Evolutionary conservation across 176 grass and related monocot genomes (phyloP).

Genomic region (Oropetium thomaeum): DNA sequence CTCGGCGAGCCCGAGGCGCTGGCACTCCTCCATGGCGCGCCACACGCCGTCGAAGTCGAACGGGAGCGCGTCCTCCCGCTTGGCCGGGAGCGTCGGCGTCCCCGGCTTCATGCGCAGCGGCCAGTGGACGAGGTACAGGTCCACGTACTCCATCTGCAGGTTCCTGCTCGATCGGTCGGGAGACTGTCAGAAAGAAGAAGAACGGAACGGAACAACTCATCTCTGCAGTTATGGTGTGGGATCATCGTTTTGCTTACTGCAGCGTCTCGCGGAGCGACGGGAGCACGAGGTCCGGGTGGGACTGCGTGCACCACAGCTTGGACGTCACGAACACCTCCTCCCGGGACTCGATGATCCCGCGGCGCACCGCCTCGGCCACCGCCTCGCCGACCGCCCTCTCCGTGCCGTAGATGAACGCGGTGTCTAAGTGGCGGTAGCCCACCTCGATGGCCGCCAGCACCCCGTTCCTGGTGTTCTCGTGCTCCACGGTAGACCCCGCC

Average conservation of each 20-base stretch:
- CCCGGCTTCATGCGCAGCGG: constrained; percentile 38
- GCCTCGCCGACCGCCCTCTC: constrained; percentile 43
- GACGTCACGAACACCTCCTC: constrained; percentile 71
- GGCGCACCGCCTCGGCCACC: constrained; percentile 15
- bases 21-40: constrained; percentile 64
- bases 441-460: constrained; percentile 49
- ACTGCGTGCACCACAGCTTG: constrained; percentile 72
- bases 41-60: constrained; percentile 54
- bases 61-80: constrained; percentile 37
- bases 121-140: constrained; percentile 69
- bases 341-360: constrained; percentile 42
- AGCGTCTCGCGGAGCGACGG: constrained; percentile 45
- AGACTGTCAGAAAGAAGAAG: too few relatives aligned
- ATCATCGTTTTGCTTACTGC: constrained; percentile 31
- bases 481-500: background rate
- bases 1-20: constrained; percentile 45
- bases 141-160: constrained; percentile 59
- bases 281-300: constrained; percentile 51
- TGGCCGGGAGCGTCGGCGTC: background rate
- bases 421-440: constrained; percentile 69
- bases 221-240: too few relatives aligned
- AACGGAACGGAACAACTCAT: too few relatives aligned
- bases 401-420: constrained; percentile 45
- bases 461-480: constrained; percentile 5
- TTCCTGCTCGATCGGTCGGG: constrained; percentile 30